Base-by-base conservation (phyloP, 2,329 filamentous ascomycete species). In the Trichoderma asperellum region DNA sequence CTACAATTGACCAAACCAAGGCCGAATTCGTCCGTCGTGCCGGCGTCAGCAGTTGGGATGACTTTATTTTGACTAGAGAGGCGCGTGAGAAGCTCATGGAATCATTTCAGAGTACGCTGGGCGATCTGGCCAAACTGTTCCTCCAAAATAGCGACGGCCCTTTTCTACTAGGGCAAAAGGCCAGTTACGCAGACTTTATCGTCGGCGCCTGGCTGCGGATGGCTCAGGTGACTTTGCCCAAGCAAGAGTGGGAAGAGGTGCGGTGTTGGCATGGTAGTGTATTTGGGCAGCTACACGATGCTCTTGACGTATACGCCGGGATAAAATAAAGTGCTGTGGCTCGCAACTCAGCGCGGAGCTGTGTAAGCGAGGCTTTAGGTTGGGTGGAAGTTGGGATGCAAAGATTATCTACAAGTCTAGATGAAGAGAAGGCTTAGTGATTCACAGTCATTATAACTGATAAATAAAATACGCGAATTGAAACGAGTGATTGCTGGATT, bases 201-300 rank as follows among this genome's bases (percentile, higher is more conserved):
- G 82, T 89, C 0, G 87, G 86, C 1, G 85, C 78, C 0, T 89
- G 87, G 87, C 68, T 89, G 74, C 78, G 80, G 6, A 85, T 87
- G 82, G 72, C 82, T 65, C 70, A 72, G 4, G 74, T 52, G 16
- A 80, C 78, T 32, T 73, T 88, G 66, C 82, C 81, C 0, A 64
- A 73, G 66, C 70, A 73, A 2, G 86, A 88, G 69, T 88, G 85
- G 85, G 73, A 83, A 70, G 76, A 81, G 65, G 70, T 86, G 12
- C 78, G 73, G 58, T 71, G 74, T 0, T 89, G 86, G 84, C 82
- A 88, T 73, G 79, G 71, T 1, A 85, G 86, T 14, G 37, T 83
- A 4, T 88, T 86, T 80, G 86, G 82, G 1, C 72, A 73, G 68
- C 71, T 89, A 70, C 77, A 86, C 72, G 83, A 85, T 75, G 84